A percentile compares a stretch with the other conserved stretches of the same genome.
phyloP scores from a whole-genome alignment of 2,329 filamentous ascomycete genomes.

The Colletotrichum sp. region DNA sequence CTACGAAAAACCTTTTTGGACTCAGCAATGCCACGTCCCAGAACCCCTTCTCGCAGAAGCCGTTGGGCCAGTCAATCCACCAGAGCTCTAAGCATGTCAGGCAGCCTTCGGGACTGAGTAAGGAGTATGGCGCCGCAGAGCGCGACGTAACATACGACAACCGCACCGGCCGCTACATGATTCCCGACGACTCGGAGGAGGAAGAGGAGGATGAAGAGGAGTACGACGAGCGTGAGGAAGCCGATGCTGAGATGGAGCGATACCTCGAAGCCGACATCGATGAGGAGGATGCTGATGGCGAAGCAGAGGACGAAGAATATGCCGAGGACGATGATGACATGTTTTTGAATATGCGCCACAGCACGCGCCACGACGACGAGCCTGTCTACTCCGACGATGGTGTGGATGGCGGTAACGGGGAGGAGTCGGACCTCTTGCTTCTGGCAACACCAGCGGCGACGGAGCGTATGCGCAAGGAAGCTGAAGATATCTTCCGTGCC shows the following conservation, averaged over 20 bases:
- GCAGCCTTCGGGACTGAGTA: constrained; percentile 59
- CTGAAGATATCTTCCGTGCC: constrained; percentile 60
- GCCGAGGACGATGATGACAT: constrained; percentile 50
- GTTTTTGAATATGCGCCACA: constrained; percentile 51
- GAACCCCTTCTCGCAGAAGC: constrained; percentile 44
- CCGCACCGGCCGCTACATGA: constrained; percentile 25
- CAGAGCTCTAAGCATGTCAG: constrained; percentile 32
- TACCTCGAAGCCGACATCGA: constrained; percentile 39
- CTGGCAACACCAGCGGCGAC: constrained; percentile 60
- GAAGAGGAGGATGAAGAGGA: constrained; percentile 33
- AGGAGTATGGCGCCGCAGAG: constrained; percentile 35
- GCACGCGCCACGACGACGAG: constrained; percentile 32
- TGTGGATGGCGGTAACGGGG: constrained; percentile 24
- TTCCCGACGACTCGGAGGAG: constrained; percentile 34
- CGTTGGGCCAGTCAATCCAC: constrained; percentile 54
- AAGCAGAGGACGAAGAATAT: constrained; percentile 43
- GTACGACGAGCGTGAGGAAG: constrained; percentile 30
- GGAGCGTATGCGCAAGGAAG: constrained; percentile 57
- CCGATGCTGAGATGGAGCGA: constrained; percentile 39
- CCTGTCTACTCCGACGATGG: constrained; percentile 27
- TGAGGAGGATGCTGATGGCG: constrained; percentile 37
- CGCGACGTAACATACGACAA: constrained; percentile 14
- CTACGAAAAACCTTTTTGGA: constrained; percentile 43
- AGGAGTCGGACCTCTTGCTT: constrained; percentile 59
- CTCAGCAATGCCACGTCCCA: constrained; percentile 40